Evolutionary conservation across 192 early-diverging fungal genomes (phyloP).

Genomic region (Umbelopsis sp.): DNA sequence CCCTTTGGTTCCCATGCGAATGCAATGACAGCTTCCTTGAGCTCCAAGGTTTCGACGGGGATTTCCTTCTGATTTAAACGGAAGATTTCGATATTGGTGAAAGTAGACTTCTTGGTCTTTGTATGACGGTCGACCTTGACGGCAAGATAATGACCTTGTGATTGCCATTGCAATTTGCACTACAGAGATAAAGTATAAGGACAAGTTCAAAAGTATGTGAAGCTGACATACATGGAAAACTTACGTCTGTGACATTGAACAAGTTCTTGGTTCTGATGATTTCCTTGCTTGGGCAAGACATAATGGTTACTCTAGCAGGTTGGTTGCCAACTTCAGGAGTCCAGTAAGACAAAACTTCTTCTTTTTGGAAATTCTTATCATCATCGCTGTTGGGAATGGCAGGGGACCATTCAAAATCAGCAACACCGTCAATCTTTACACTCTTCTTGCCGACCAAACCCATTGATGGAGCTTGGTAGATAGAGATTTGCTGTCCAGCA

Average conservation of each 20-base stretch:
- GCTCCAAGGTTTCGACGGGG: conserved; percentile 96
- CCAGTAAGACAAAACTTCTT: conserved; percentile 90
- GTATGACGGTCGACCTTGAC: conserved; percentile 90
- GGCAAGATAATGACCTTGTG: conserved; percentile 84
- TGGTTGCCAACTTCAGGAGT: conserved; percentile 94
- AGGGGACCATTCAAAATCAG: conserved; percentile 81
- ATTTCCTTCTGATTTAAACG: conserved; percentile 87
- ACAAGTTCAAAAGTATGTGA: background rate
- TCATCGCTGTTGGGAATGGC: conserved; percentile 40
- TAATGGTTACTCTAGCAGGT: conserved; percentile 94
- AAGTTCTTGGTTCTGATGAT: conserved; percentile 96
- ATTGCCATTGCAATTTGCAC: conserved; percentile 92
- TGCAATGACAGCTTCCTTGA: conserved; percentile 80
- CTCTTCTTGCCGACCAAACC: conserved; percentile 91
- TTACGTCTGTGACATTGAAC: conserved; percentile 84
- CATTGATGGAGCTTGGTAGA: conserved; percentile 97
- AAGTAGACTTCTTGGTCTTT: conserved; percentile 89
- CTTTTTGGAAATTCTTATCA: conserved; percentile 45
- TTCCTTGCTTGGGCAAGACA: conserved; percentile 81
- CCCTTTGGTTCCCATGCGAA: conserved; percentile 97
- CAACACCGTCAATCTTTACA: conserved; percentile 80
- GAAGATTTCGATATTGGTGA: conserved; percentile 96
- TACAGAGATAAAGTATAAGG: background rate
- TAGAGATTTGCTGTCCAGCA: conserved; percentile 71
- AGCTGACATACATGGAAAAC: conserved; percentile 13